phyloP scores from a whole-genome alignment of 441 rosid genomes.

The Biscutella auriculata region DNA sequence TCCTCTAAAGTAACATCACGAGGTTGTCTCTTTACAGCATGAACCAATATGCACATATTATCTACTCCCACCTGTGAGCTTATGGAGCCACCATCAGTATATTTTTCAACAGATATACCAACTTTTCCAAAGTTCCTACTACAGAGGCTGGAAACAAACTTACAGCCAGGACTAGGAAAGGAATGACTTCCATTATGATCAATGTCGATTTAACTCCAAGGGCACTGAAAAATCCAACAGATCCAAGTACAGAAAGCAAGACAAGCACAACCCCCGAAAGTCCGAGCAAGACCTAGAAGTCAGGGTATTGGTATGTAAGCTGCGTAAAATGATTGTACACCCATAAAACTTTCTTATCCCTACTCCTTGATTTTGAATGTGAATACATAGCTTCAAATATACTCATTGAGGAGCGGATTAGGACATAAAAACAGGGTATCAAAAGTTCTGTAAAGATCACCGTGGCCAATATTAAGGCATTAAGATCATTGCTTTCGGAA shows the following conservation, averaged over 20 bases:
- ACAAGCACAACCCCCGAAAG: conserved; percentile 68
- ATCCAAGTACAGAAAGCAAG: conserved; percentile 68
- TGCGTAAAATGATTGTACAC: conserved; percentile 8
- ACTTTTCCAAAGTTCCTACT: conserved; percentile 3
- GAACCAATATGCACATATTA: conserved; percentile 75
- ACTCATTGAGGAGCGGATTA: background rate
- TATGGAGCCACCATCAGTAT: conserved; percentile 1
- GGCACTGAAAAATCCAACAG: conserved; percentile 63
- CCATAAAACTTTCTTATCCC: background rate
- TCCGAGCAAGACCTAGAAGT: conserved; percentile 53
- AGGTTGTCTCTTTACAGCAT: conserved; percentile 61
- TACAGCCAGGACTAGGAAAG: conserved; percentile 70
- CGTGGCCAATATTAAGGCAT: conserved; percentile 9
- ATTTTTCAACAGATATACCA: conserved; percentile 4
- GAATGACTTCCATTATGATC: conserved; percentile 80
- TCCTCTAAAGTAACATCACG: conserved; percentile 41
- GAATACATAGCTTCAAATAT: conserved; percentile 10
- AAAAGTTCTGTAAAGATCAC: background rate
- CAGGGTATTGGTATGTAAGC: conserved; percentile 4
- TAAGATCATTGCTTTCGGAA: background rate
- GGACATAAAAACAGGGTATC: background rate
- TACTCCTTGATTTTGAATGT: background rate
- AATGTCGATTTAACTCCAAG: conserved; percentile 62
- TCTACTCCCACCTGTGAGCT: conserved; percentile 61
- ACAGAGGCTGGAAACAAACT: conserved; percentile 23